These are phyloP conservation scores for Tardiomyces depauwii DNA, from an alignment of 1,139 yeast species.

Conservation along the genomic window DNA sequence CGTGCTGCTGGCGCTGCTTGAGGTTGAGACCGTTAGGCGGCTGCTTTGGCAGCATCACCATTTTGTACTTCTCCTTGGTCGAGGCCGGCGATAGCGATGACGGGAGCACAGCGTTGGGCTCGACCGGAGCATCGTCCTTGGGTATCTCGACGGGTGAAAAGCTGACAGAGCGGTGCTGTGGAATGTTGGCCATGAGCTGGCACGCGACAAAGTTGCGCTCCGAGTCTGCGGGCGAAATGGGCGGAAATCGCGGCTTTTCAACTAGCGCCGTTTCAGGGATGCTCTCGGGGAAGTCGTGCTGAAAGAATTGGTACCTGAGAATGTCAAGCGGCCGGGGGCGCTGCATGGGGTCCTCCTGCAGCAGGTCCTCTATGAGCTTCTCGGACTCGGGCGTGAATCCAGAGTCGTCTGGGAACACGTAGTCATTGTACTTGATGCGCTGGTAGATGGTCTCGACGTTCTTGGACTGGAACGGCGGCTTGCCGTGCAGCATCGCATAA, in stretches of 20 bases:
- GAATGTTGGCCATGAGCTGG: slow-evolving; percentile 33
- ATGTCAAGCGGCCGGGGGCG: slow-evolving; percentile 79
- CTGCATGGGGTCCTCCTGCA: slow-evolving; percentile 65
- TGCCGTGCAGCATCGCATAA: slow-evolving; percentile 81
- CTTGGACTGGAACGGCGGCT: slow-evolving; percentile 95
- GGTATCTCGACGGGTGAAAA: slow-evolving; percentile 29
- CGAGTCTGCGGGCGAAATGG: slow-evolving; percentile 51
- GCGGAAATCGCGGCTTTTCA: slow-evolving; percentile 46
- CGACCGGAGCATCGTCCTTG: slow-evolving; percentile 57
- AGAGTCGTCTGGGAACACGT: slow-evolving; percentile 60
- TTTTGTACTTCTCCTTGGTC: slow-evolving; percentile 78
- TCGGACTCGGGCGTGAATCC: slow-evolving; percentile 45
- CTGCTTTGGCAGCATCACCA: slow-evolving; percentile 26
- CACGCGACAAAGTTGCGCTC: slow-evolving; percentile 49
- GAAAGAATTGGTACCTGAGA: slow-evolving; percentile 67
- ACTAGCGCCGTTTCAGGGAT: slow-evolving; percentile 54
- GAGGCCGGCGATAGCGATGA: slow-evolving; percentile 88
- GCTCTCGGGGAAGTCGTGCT: slow-evolving; percentile 67
- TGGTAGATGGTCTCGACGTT: slow-evolving; percentile 91
- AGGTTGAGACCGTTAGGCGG: slow-evolving; percentile 3
- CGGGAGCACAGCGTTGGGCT: slow-evolving; percentile 67
- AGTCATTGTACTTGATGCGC: slow-evolving; percentile 74
- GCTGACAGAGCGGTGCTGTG: slow-evolving; percentile 29
- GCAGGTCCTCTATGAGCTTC: slow-evolving; percentile 55
- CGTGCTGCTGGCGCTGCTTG: not conserved